Evolutionary conservation across 164 flowering plant species (phyloP).

Genomic region (Piper betle): DNA sequence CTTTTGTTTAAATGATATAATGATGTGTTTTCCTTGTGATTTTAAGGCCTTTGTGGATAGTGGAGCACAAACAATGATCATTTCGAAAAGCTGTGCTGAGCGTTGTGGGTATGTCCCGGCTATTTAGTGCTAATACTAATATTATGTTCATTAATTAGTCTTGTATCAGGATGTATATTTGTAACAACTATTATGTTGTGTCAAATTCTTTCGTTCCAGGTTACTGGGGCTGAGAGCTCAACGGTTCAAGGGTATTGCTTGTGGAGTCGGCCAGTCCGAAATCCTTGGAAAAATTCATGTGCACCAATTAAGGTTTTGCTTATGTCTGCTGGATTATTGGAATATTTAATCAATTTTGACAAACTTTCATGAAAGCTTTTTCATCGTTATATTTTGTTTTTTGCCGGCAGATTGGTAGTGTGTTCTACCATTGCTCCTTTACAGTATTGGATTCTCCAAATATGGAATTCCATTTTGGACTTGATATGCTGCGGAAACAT

Average conservation of each 20-base stretch:
- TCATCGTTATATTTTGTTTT: neutral
- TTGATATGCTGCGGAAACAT: constrained; percentile 97
- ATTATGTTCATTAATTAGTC: neutral
- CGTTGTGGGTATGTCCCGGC: constrained; percentile 67
- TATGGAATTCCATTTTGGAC: constrained; percentile 97
- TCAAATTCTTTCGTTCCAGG: constrained; percentile 25
- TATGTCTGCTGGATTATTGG: neutral
- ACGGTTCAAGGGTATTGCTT: constrained; percentile 90
- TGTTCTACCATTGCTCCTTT: constrained; percentile 90
- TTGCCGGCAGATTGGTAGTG: constrained; percentile 57
- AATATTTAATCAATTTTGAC: neutral
- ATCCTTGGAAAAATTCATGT: constrained; percentile 95
- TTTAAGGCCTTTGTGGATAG: too few species aligned
- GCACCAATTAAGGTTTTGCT: constrained; percentile 74
- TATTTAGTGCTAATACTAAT: neutral
- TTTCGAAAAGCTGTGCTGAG: constrained; percentile 98
- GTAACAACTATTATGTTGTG: neutral
- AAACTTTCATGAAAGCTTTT: neutral
- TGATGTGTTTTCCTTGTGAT: too few species aligned
- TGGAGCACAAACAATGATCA: constrained; percentile 98
- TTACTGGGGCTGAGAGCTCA: constrained; percentile 79
- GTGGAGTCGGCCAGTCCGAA: constrained; percentile 96
- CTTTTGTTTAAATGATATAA: too few species aligned
- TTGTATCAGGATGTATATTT: neutral
- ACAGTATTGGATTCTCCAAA: constrained; percentile 81